A percentile compares a stretch with the other conserved stretches of the same genome.
Conservation (phyloP, 768 basidiomycete species). For the Lentinula edodes region DNA sequence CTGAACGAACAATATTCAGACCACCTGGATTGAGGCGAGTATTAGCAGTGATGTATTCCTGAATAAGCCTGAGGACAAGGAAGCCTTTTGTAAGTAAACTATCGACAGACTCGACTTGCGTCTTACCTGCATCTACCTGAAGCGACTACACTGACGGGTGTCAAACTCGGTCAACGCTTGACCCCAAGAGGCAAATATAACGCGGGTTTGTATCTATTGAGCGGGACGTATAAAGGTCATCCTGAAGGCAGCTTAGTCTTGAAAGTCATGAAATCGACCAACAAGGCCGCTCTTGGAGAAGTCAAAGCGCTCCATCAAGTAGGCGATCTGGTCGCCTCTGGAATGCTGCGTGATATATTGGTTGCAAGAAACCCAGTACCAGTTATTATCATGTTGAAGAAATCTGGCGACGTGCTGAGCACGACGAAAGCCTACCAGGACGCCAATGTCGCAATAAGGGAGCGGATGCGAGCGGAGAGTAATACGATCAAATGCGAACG, state of each 20-base stretch:
- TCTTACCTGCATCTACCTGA: neutral
- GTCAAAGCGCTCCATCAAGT: neutral
- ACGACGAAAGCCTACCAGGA: neutral
- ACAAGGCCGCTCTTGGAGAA: neutral
- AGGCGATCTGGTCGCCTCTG: neutral
- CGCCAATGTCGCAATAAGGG: neutral
- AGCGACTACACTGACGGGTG: neutral
- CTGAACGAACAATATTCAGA: neutral
- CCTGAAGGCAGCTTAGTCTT: neutral
- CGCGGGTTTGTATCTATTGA: neutral
- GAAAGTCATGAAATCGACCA: neutral
- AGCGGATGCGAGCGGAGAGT: neutral
- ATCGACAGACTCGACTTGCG: neutral
- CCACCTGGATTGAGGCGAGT: neutral
- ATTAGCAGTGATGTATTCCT: neutral
- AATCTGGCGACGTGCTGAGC: neutral
- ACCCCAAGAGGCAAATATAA: neutral
- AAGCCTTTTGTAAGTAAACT: neutral
- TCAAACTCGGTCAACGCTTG: neutral
- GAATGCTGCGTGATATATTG: neutral
- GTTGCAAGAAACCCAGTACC: neutral
- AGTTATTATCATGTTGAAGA: neutral
- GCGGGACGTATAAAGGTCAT: neutral
- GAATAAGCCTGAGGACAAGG: neutral
- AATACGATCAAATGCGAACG: neutral